These are phyloP conservation scores for Xylariaceae sp. DNA, from an alignment of 2,329 filamentous ascomycete genomes.

Conservation along the genomic window DNA sequence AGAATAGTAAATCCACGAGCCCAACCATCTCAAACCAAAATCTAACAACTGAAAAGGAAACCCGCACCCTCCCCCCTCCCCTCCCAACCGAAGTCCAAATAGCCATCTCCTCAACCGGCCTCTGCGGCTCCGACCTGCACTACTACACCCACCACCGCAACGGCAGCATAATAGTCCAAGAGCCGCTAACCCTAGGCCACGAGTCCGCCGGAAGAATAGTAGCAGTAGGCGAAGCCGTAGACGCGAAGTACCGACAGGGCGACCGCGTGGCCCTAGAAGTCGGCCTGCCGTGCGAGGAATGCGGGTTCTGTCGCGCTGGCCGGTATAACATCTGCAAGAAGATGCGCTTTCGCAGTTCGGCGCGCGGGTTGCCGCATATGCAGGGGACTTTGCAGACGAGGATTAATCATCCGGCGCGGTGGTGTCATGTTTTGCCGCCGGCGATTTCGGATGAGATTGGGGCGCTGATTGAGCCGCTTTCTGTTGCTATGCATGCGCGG, in stretches of 20 bases:
- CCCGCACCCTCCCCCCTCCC: conserved; percentile 51
- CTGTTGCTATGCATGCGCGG: conserved; percentile 56
- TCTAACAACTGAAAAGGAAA: conserved; percentile 38
- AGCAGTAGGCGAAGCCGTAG: conserved; percentile 54
- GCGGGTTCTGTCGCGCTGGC: conserved; percentile 49
- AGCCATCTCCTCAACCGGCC: conserved; percentile 56
- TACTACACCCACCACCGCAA: conserved; percentile 65
- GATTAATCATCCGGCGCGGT: conserved; percentile 53
- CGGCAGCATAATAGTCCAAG: conserved; percentile 57
- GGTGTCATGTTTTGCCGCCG: conserved; percentile 54
- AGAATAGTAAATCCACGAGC: conserved; percentile 40
- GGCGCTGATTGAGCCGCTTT: conserved; percentile 56
- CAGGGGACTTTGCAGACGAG: conserved; percentile 57
- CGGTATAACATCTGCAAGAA: conserved; percentile 57
- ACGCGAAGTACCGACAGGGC: conserved; percentile 41
- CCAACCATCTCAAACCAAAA: neutral
- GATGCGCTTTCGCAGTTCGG: conserved; percentile 56
- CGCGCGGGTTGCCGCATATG: conserved; percentile 52
- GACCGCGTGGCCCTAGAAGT: conserved; percentile 66
- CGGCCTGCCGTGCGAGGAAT: conserved; percentile 51
- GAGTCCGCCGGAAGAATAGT: conserved; percentile 65
- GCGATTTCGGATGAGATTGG: conserved; percentile 48
- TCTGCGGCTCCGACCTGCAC: conserved; percentile 65
- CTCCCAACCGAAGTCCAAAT: conserved; percentile 56
- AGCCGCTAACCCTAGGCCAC: conserved; percentile 57